Percentiles rank a stretch among this genome's conserved stretches.
Evolutionary conservation across 1,139 yeast genomes (phyloP).

Genomic region (Hansenula anomala): DNA sequence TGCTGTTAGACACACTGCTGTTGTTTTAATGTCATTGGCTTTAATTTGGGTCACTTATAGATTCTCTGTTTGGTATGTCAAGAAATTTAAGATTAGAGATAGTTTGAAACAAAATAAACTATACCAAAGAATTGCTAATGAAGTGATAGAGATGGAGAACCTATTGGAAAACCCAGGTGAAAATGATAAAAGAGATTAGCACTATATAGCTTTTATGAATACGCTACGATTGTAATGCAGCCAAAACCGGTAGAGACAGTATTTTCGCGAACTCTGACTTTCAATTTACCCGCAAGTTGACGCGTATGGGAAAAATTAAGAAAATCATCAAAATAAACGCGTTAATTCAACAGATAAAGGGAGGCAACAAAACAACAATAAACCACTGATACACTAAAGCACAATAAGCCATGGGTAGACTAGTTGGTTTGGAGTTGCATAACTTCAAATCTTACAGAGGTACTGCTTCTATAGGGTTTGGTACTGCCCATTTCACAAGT

Average conservation of each 20-base stretch:
- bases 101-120: constrained; percentile 13
- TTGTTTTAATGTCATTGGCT: constrained; percentile 11
- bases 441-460: constrained; percentile 93
- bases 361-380: too few species aligned
- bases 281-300: too few species aligned
- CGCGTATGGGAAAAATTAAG: too few species aligned
- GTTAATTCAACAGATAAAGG: too few species aligned
- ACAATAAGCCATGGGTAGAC: constrained; percentile 55
- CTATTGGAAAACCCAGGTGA: constrained; percentile 7
- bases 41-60: constrained; percentile 18
- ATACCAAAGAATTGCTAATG: constrained; percentile 17
- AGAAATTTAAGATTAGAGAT: constrained; percentile 15
- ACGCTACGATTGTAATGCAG: too few species aligned
- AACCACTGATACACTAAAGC: background rate
- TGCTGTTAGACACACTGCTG: constrained; percentile 13
- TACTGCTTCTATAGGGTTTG: constrained; percentile 71
- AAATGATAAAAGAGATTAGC: constrained; percentile 3
- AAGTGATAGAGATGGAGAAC: constrained; percentile 19
- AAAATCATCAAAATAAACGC: too few species aligned
- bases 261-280: too few species aligned
- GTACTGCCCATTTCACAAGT: constrained; percentile 77
- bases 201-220: too few species aligned
- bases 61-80: constrained; percentile 16
- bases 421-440: constrained; percentile 67
- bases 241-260: too few species aligned